Evolutionary conservation across 441 rosid genomes (phyloP).

Genomic region (Populus tomentosa): DNA sequence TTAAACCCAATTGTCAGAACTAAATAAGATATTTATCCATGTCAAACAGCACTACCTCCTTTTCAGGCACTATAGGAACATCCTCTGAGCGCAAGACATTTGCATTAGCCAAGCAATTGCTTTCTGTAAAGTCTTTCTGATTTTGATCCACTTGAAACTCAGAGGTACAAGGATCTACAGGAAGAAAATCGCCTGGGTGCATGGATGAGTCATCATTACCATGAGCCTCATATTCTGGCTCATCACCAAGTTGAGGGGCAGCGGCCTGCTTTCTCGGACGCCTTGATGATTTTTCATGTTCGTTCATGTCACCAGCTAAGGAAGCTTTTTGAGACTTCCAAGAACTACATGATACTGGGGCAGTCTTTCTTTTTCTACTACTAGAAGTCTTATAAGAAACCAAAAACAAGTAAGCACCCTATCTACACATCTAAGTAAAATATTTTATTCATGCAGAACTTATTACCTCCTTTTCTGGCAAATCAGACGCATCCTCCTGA

Average conservation of each 20-base stretch:
- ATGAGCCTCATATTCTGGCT: neutral
- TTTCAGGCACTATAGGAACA: slow-evolving; percentile 27
- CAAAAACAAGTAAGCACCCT: neutral
- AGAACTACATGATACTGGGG: neutral
- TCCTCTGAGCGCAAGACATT: slow-evolving; percentile 16
- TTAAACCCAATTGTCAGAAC: slow-evolving; percentile 2
- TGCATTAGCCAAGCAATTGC: neutral
- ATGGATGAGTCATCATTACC: neutral
- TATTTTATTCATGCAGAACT: neutral
- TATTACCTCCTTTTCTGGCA: slow-evolving; percentile 31
- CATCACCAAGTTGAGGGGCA: neutral
- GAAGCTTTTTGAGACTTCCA: neutral
- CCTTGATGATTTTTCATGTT: neutral
- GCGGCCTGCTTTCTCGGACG: neutral
- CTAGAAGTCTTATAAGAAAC: neutral
- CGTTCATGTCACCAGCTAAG: neutral
- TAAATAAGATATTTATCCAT: neutral
- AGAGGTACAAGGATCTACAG: neutral
- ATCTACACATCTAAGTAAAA: neutral
- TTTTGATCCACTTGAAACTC: neutral
- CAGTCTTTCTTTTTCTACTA: neutral
- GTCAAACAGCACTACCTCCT: slow-evolving; percentile 31
- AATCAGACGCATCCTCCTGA: slow-evolving; percentile 20
- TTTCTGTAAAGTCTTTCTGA: neutral
- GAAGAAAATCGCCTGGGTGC: neutral